Conservation (phyloP, 192 early-diverging fungal species). For the Phycomyces nitens region DNA sequence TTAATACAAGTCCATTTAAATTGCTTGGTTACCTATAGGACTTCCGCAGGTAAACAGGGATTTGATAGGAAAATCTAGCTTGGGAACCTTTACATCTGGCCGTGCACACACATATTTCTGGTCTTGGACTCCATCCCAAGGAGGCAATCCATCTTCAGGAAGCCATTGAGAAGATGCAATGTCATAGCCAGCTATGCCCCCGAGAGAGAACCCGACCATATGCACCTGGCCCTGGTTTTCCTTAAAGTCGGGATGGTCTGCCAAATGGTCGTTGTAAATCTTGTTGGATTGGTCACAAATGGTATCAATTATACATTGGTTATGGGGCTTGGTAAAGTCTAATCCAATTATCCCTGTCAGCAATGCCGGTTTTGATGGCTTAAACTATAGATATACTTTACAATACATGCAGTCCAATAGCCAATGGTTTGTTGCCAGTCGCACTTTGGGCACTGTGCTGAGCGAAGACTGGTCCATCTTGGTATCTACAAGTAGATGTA, state of each 20-base stretch:
- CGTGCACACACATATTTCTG: constrained; percentile 6
- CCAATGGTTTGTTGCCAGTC: constrained; percentile 47
- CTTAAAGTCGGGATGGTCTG: constrained; percentile 48
- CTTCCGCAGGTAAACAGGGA: constrained; percentile 44
- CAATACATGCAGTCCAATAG: constrained; percentile 40
- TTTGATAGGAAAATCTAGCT: constrained; percentile 37
- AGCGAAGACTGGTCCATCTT: constrained; percentile 38
- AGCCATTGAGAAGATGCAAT: constrained; percentile 45
- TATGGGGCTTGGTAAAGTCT: constrained; percentile 50
- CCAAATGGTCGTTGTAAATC: constrained; percentile 44
- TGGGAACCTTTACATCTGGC: constrained; percentile 32
- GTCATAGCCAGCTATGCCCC: constrained; percentile 64
- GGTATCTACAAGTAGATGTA: constrained; percentile 40
- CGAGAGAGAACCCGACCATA: constrained; percentile 62
- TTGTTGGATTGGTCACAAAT: constrained; percentile 53
- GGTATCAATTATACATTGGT: constrained; percentile 46
- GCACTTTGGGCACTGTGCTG: constrained; percentile 44
- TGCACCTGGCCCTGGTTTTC: constrained; percentile 45
- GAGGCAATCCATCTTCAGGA: constrained; percentile 27
- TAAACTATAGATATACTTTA: constrained; percentile 13
- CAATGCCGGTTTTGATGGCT: background rate
- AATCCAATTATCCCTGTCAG: background rate
- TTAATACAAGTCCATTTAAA: constrained; percentile 14
- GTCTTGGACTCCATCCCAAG: constrained; percentile 18
- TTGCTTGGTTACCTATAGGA: constrained; percentile 34